Conservation (phyloP, 371 early-diverging fungal genomes). For the Entomophthora muscae region DNA sequence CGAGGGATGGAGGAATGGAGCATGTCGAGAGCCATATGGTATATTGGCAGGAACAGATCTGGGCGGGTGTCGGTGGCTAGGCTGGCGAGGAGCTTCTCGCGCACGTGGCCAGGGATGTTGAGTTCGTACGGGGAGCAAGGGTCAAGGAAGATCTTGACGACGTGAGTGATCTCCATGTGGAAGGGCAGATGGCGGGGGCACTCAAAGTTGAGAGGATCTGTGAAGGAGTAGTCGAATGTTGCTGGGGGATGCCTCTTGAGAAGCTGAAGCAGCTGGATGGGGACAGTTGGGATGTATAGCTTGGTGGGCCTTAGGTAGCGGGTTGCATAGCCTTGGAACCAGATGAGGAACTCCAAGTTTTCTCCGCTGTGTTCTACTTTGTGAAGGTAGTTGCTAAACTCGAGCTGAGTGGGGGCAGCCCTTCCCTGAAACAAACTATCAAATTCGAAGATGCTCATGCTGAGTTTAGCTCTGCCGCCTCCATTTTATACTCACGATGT, state of each 20-base stretch:
- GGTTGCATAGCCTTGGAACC: background rate
- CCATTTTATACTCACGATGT: too few species aligned
- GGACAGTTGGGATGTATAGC: background rate
- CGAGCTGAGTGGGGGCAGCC: too few species aligned
- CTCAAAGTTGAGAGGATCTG: background rate
- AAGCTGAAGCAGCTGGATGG: background rate
- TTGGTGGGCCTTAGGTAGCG: background rate
- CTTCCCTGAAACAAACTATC: too few species aligned
- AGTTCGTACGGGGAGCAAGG: slow-evolving; percentile 4
- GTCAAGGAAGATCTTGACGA: slow-evolving; percentile 1
- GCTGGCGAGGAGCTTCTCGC: background rate
- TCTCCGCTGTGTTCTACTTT: slow-evolving; percentile 1
- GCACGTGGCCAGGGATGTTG: background rate
- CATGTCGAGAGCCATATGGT: too few species aligned
- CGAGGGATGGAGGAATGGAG: too few species aligned
- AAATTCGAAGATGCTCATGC: too few species aligned
- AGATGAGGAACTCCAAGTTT: slow-evolving; percentile 4
- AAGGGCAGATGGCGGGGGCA: background rate
- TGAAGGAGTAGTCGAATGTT: too few species aligned
- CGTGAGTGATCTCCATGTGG: background rate
- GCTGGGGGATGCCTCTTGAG: background rate
- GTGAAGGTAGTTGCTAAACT: too few species aligned
- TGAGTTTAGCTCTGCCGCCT: too few species aligned
- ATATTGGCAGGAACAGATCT: background rate
- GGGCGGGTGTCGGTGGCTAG: background rate